Percentiles rank a stretch among this genome's conserved stretches.
Conservation (phyloP, 345 rosid genomes). For the Populus deltoides region DNA sequence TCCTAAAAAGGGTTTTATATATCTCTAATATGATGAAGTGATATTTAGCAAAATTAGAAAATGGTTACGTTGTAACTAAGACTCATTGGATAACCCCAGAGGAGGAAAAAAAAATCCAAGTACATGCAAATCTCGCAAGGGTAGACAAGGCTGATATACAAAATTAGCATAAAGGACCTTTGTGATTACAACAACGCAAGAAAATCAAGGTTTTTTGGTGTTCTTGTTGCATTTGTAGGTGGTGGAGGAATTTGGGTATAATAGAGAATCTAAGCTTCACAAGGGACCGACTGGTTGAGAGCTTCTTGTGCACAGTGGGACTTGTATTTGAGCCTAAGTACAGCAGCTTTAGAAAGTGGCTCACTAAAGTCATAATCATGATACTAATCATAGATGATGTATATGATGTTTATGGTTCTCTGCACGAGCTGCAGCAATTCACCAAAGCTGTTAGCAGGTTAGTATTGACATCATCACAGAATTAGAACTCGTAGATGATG, state of each 20-base stretch:
- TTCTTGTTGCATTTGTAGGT: constrained; percentile 23
- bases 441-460: constrained; percentile 45
- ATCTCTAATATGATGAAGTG: too few relatives aligned
- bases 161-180: too few relatives aligned
- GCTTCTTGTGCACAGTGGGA: constrained; percentile 50
- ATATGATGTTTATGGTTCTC: constrained; percentile 51
- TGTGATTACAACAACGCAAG: background rate
- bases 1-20: too few relatives aligned
- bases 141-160: background rate
- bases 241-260: constrained; percentile 50
- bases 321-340: constrained; percentile 27
- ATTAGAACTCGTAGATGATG: background rate
- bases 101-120: too few relatives aligned
- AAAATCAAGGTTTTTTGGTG: background rate
- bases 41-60: too few relatives aligned
- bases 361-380: constrained; percentile 41
- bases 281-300: constrained; percentile 48
- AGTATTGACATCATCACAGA: background rate
- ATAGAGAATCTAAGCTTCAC: constrained; percentile 37
- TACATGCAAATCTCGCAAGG: too few relatives aligned
- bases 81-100: too few relatives aligned
- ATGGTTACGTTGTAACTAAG: too few relatives aligned
- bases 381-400: constrained; percentile 47
- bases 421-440: constrained; percentile 43
- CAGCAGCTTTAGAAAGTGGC: constrained; percentile 38